Evolutionary conservation across 2,329 filamentous ascomycete genomes (phyloP).

Genomic region (Colletotrichum chrysophilum): DNA sequence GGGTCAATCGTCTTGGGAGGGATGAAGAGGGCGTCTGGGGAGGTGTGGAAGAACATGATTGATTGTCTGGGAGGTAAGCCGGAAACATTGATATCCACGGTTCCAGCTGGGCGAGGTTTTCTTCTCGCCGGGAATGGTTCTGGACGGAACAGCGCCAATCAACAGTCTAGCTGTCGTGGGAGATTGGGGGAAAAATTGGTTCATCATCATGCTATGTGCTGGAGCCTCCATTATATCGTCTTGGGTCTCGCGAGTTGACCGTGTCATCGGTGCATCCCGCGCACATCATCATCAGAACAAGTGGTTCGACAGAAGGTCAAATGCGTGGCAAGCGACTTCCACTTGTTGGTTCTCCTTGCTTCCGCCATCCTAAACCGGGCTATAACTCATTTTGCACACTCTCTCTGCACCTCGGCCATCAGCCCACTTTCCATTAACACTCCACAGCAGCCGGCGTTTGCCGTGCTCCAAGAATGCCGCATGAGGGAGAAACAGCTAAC

Average conservation of each 20-base stretch:
- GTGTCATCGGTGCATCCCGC: background rate
- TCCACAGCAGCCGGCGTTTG: background rate
- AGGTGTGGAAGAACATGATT: conserved; percentile 30
- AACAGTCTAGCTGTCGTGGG: background rate
- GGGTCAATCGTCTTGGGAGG: conserved; percentile 26
- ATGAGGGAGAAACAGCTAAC: background rate
- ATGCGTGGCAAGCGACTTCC: background rate
- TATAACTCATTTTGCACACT: background rate
- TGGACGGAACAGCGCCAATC: background rate
- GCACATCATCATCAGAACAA: too few relatives aligned
- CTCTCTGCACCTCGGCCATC: background rate
- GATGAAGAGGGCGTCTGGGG: conserved; percentile 28
- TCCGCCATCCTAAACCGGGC: background rate
- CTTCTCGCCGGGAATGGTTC: background rate
- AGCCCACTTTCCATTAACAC: background rate
- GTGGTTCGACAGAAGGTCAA: background rate
- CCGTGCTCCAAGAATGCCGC: background rate
- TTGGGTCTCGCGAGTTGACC: background rate
- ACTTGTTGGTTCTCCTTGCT: background rate
- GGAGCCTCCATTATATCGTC: background rate
- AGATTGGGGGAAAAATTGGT: background rate
- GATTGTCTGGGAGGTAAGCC: background rate
- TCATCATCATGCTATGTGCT: background rate
- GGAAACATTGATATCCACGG: background rate
- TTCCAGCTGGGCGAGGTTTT: background rate